Evolutionary conservation across 495 filamentous ascomycete genomes (phyloP), one percentile per base, ranked within the genome.

Genomic region (Penicillium subrubescens): DNA sequence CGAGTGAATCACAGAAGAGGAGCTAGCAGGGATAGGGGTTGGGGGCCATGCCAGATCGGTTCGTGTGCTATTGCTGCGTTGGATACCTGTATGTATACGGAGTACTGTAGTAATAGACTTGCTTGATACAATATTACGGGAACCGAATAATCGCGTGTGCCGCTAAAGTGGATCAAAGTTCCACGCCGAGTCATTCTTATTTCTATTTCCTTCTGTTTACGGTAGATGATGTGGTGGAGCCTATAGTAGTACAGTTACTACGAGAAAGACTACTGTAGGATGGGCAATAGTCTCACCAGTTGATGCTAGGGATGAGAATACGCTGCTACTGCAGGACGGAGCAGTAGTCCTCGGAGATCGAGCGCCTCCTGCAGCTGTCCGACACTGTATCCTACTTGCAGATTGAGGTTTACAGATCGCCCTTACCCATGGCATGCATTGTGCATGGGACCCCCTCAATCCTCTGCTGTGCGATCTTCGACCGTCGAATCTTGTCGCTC

Each of bases 351-450:
- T 52, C 48, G 25, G 48, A 52, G 48, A 51, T 58, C 43, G 55
- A 37, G 23, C 23, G 34, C 31, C 48, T 54, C 31, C 48, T 54
- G 59, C 59, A 35, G 17, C 41, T 50, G 43, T 25, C 29, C 48
- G 56, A 58, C 39, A 25, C 48, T 1, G 27, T 10, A 52, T 25
- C 21, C 29, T 0, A n/a, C 11, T 12, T 34, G 46, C 33, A 27
- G 23, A 34, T 54, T 51, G 25, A 62, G 19, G 21, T 50, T 37
- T 21, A 39, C 19, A 54, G 46, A 57, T 58, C 54, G 59, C 31
- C 48, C 29, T 53, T 41, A 3, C 56, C 51, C 63, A 62, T 66
- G 64, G 64, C 64, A 62, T 59, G 64, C 59, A 33, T 65, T 29
- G 23, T 64, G 62, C 62, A 64, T 64, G 34, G 37, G 48, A 52